Conservation (phyloP, 2,329 filamentous ascomycete species). For the Achaetomium macrosporum region DNA sequence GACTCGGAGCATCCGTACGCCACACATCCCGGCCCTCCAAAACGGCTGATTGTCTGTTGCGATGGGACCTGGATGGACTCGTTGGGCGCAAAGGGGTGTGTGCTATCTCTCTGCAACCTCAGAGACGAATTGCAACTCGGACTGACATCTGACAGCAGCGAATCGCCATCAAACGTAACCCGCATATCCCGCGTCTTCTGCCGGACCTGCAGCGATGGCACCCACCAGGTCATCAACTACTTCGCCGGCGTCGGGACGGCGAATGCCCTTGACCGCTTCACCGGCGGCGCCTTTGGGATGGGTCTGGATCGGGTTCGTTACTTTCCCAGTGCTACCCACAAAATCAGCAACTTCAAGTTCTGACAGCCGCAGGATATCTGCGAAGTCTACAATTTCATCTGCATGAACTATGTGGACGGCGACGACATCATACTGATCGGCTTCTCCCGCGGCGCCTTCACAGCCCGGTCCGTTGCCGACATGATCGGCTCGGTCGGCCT, state of each 20-base stretch:
- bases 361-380: constrained; percentile 26
- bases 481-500: constrained; percentile 36
- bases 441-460: constrained; percentile 38
- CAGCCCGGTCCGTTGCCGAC: constrained; percentile 35
- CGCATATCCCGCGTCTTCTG: constrained; percentile 26
- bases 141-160: constrained; percentile 4
- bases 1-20: background rate
- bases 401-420: constrained; percentile 33
- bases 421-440: constrained; percentile 35
- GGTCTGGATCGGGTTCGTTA: constrained; percentile 25
- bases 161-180: constrained; percentile 29
- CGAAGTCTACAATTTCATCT: constrained; percentile 35
- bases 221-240: constrained; percentile 30
- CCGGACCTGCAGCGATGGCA: constrained; percentile 25
- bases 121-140: background rate
- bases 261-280: constrained; percentile 26
- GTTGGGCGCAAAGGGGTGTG: constrained; percentile 25
- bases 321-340: too few relatives aligned
- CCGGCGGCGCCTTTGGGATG: constrained; percentile 31
- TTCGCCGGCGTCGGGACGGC: constrained; percentile 30
- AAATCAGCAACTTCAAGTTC: background rate
- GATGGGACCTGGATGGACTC: constrained; percentile 33
- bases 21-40: constrained; percentile 12
- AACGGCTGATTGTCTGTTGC: constrained; percentile 30
- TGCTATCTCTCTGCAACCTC: too few relatives aligned